Conservation (phyloP, 2,329 filamentous ascomycete genomes). For the Lachnellula willkommii region DNA sequence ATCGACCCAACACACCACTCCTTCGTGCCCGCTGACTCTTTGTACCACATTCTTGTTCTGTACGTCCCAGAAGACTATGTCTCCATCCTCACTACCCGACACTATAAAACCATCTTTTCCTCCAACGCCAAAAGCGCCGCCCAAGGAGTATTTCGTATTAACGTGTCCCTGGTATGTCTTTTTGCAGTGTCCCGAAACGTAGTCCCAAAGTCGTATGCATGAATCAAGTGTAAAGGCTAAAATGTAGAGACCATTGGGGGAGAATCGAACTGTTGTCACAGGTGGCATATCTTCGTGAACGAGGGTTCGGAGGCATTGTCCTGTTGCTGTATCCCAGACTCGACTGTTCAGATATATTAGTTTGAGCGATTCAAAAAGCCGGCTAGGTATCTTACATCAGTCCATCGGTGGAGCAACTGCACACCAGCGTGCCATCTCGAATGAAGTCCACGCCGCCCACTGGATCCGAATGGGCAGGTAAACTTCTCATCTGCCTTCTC, state of each 20-base stretch:
- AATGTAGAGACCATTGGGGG: conserved; percentile 88
- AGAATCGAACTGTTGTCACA: conserved; percentile 84
- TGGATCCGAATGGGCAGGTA: conserved; percentile 92
- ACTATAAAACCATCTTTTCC: conserved; percentile 58
- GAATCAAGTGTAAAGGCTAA: conserved; percentile 88
- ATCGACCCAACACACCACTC: conserved; percentile 63
- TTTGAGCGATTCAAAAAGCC: not conserved
- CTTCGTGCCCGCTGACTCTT: conserved; percentile 48
- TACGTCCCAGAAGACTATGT: conserved; percentile 85
- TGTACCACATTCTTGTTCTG: conserved; percentile 79
- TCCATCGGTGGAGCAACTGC: conserved; percentile 86
- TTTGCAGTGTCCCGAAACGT: conserved; percentile 81
- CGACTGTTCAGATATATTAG: conserved; percentile 45
- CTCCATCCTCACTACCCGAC: conserved; percentile 82
- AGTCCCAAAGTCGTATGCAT: conserved; percentile 90
- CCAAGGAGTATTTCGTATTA: conserved; percentile 80
- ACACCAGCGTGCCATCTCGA: conserved; percentile 84
- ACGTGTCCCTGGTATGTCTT: conserved; percentile 95
- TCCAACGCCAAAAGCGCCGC: conserved; percentile 73
- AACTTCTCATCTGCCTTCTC: conserved; percentile 77
- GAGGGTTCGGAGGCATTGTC: conserved; percentile 89
- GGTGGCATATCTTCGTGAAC: conserved; percentile 95
- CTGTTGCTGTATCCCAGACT: conserved; percentile 93
- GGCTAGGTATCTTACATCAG: conserved; percentile 55
- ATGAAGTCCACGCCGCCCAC: conserved; percentile 93